Evolutionary conservation across 441 rosid species (phyloP), one percentile per base, ranked within the genome.

Genomic region (Pelargonium citronellum): DNA sequence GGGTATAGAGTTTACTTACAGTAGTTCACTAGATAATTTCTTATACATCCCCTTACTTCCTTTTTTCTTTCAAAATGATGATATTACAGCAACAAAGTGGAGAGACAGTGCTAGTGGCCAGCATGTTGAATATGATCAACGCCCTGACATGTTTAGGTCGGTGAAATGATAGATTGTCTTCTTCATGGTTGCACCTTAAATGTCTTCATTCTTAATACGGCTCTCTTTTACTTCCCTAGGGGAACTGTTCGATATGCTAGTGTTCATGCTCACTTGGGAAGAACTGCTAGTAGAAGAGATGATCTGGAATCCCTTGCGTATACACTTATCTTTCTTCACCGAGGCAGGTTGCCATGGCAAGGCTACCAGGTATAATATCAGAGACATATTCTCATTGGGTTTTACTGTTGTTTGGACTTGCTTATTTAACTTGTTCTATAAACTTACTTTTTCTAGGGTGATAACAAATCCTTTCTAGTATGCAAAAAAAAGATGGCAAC

Each of bases 91-190:
- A 71, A 95, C 99, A 71, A 95, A 95, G 81, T 95, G 99, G 99
- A 89, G 82, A 83, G 99, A 95, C 75, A 79, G 86, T 75, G 70
- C 87, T 27, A 87, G 78, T 34, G 96, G 96, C 55, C 82, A 77
- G 70, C 99, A 95, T 81, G 97, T 91, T 69, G 97, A 89, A 57
- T 95, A 91, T 82, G 99, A 95, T 76, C 99, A 95, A 71, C 99
- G 96, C 73, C 99, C 99, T 67, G 99, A 95, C 81, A 90, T 95
- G 97, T 94, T 95, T 76, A 87, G 99, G 99, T 94, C 75, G 76
- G 70, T 24, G 46, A 12, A 20, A 75, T n/a, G n/a, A n/a, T n/a
- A n/a, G 47, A 66, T 77, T 67, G 64, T 46, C 30, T 67, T 17
- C n/a, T 41, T 57, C 53, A 10, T 70, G 68, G 17, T 37, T 51